Conservation (phyloP, 805 yeast species). For the Clavispora fructus region DNA sequence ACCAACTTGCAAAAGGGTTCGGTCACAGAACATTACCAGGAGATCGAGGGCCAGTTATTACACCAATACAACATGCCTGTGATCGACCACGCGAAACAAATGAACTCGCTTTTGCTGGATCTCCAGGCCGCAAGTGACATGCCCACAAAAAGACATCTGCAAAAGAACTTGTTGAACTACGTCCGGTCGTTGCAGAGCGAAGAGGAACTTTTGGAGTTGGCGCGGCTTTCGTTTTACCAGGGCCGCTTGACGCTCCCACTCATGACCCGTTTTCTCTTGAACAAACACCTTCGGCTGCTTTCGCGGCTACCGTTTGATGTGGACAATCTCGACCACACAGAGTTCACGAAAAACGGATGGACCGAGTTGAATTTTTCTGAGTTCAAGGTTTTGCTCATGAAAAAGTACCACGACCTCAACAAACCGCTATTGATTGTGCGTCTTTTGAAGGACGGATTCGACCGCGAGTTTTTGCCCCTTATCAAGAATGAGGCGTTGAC, state of each 20-base stretch:
- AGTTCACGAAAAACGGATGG: constrained; percentile 19
- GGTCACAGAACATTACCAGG: constrained; percentile 23
- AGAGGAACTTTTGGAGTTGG: constrained; percentile 16
- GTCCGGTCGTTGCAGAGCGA: constrained; percentile 16
- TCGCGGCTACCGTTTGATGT: constrained; percentile 16
- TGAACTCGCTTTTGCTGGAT: constrained; percentile 23
- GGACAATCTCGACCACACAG: constrained; percentile 14
- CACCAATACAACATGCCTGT: constrained; percentile 2
- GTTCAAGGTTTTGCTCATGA: constrained; percentile 27
- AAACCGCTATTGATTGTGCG: constrained; percentile 28
- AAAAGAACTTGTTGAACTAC: constrained; percentile 15
- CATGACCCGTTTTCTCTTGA: constrained; percentile 23
- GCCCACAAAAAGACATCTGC: constrained; percentile 5
- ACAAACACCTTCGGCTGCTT: constrained; percentile 16
- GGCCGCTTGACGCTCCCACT: constrained; percentile 20
- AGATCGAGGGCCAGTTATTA: constrained; percentile 1
- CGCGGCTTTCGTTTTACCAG: constrained; percentile 22
- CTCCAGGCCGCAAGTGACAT: constrained; percentile 13
- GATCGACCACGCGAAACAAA: constrained; percentile 8
- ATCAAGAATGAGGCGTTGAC: constrained; percentile 18
- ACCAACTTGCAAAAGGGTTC: constrained; percentile 29
- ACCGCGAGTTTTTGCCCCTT: constrained; percentile 19
- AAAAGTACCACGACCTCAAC: constrained; percentile 31
- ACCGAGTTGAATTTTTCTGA: constrained; percentile 18
- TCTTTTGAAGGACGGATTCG: constrained; percentile 25